Conservation (phyloP, 495 filamentous ascomycete species). For the Talaromyces proteolyticus region DNA sequence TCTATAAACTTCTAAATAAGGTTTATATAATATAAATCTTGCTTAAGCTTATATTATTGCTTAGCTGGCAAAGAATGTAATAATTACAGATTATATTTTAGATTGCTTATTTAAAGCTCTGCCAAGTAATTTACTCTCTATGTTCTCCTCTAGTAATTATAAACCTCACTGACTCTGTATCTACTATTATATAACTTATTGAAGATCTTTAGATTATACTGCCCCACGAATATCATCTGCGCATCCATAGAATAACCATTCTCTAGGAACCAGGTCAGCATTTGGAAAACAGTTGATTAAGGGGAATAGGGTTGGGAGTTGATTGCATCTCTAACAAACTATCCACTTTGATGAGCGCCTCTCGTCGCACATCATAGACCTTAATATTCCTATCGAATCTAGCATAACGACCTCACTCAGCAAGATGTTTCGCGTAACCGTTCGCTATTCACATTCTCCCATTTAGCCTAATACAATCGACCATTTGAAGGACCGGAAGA, state of each 20-base stretch:
- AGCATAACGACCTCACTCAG: neutral
- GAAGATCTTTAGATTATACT: neutral
- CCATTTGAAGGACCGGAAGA: neutral
- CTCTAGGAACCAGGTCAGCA: neutral
- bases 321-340: neutral
- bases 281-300: neutral
- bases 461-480: neutral
- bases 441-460: neutral
- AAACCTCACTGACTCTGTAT: neutral
- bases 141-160: neutral
- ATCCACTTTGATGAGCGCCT: neutral
- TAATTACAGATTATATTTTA: neutral
- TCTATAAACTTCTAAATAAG: neutral
- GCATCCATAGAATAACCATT: neutral
- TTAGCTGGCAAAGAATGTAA: neutral
- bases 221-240: neutral
- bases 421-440: neutral
- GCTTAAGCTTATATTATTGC: neutral
- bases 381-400: neutral
- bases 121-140: neutral
- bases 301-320: no score
- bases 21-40: neutral
- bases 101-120: neutral
- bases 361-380: neutral
- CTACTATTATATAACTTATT: neutral